Evolutionary conservation across 2,329 filamentous ascomycete genomes (phyloP).

Genomic region (Lachnellula suecica): DNA sequence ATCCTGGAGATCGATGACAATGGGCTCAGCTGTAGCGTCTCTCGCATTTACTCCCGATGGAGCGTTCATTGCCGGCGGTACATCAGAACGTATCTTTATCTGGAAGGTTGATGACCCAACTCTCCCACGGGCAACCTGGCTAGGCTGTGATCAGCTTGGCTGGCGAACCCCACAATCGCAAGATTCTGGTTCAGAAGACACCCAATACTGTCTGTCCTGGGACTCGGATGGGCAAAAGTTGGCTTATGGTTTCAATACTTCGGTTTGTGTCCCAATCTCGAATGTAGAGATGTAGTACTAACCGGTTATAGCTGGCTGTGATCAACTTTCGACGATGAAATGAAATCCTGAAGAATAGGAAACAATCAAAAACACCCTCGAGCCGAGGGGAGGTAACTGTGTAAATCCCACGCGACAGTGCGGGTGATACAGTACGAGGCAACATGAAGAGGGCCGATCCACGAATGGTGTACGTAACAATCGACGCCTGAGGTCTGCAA

Average conservation of each 20-base stretch:
- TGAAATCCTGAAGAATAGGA: not conserved
- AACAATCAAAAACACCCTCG: not conserved
- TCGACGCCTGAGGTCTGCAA: too few species aligned
- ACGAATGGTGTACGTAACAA: not conserved
- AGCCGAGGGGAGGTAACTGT: too few species aligned
- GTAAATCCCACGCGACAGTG: not conserved
- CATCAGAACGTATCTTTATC: constrained; percentile 57
- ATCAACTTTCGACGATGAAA: constrained; percentile 26
- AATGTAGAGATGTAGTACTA: constrained; percentile 4
- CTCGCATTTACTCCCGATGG: constrained; percentile 64
- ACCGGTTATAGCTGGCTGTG: constrained; percentile 24
- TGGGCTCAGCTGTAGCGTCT: constrained; percentile 56
- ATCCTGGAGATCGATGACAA: constrained; percentile 59
- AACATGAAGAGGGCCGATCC: not conserved
- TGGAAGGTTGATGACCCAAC: constrained; percentile 63
- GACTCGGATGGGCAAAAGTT: constrained; percentile 60
- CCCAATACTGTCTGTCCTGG: constrained; percentile 63
- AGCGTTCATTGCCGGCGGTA: constrained; percentile 61
- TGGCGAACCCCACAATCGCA: constrained; percentile 58
- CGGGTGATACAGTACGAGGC: not conserved
- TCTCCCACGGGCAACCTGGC: constrained; percentile 61
- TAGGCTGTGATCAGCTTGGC: constrained; percentile 51
- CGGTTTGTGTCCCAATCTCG: constrained; percentile 44
- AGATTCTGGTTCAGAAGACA: constrained; percentile 51
- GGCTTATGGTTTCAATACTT: constrained; percentile 62